Percentiles rank a stretch among this genome's conserved stretches.
These are phyloP conservation scores for Yamadazyma taylorii DNA, from an alignment of 1,139 yeast species.

Conservation along the genomic window DNA sequence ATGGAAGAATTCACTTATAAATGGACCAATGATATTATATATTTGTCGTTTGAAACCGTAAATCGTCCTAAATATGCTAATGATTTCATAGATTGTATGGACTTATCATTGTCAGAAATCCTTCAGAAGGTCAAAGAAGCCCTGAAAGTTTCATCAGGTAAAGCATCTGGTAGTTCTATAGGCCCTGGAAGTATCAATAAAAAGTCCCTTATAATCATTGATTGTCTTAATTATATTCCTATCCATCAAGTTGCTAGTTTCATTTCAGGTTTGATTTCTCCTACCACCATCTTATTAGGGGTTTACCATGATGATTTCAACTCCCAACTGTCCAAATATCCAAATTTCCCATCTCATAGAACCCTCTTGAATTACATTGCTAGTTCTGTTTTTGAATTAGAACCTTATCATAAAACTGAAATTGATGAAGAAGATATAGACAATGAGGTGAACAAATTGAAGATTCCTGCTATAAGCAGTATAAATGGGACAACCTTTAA, in stretches of 20 bases:
- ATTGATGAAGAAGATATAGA: conserved; percentile 50
- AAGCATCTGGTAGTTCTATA: not conserved
- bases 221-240: conserved; percentile 64
- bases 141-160: conserved; percentile 2
- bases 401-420: conserved; percentile 34
- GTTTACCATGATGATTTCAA: conserved; percentile 54
- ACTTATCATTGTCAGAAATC: conserved; percentile 22
- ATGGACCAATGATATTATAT: conserved; percentile 33
- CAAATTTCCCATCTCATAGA: conserved; percentile 52
- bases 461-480: conserved; percentile 44
- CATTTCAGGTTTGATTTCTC: conserved; percentile 54
- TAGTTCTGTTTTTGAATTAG: conserved; percentile 63
- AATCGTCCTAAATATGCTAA: conserved; percentile 50
- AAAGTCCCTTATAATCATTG: conserved; percentile 53
- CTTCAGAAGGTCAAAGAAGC: conserved; percentile 21
- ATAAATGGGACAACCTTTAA: conserved; percentile 50
- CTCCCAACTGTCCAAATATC: conserved; percentile 6
- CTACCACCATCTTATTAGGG: conserved; percentile 56
- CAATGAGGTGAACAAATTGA: conserved; percentile 37
- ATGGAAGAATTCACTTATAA: conserved; percentile 52
- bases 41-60: conserved; percentile 64
- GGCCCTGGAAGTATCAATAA: conserved; percentile 5
- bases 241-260: conserved; percentile 50
- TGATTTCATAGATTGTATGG: conserved; percentile 50
- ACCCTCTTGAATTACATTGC: conserved; percentile 65